A percentile compares a stretch with the other conserved stretches of the same genome.
Conservation (phyloP, 805 yeast species). For the Candida insectalens region DNA sequence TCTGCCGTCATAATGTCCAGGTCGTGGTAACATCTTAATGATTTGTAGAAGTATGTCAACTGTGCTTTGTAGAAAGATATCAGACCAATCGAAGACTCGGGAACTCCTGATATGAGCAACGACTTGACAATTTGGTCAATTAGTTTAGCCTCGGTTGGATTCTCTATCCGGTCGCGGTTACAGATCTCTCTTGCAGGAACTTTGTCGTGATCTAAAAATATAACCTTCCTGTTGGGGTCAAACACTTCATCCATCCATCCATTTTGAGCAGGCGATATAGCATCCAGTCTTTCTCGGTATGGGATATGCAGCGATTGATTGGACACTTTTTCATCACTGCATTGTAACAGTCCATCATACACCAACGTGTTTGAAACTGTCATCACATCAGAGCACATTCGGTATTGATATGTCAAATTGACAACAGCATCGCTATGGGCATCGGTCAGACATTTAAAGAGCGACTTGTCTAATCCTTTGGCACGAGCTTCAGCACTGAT, state of each 20-base stretch:
- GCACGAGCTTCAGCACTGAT: constrained; percentile 52
- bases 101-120: constrained; percentile 50
- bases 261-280: constrained; percentile 17
- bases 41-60: constrained; percentile 34
- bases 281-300: constrained; percentile 18
- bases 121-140: constrained; percentile 53
- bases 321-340: constrained; percentile 64
- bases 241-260: constrained; percentile 67
- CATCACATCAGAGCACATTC: constrained; percentile 92
- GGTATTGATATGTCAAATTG: constrained; percentile 72
- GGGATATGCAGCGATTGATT: constrained; percentile 46
- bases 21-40: constrained; percentile 20
- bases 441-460: constrained; percentile 69
- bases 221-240: constrained; percentile 46
- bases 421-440: constrained; percentile 65
- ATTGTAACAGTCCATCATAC: constrained; percentile 64
- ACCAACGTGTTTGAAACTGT: constrained; percentile 67
- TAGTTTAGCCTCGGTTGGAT: constrained; percentile 61
- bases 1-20: constrained; percentile 89
- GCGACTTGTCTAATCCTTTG: constrained; percentile 62
- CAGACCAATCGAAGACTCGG: constrained; percentile 58
- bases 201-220: constrained; percentile 73
- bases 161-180: constrained; percentile 61
- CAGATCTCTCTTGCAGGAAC: constrained; percentile 48
- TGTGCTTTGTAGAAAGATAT: constrained; percentile 89